phyloP scores from a whole-genome alignment of 352 stramenopile genomes.

The Plasmopara viticola region DNA sequence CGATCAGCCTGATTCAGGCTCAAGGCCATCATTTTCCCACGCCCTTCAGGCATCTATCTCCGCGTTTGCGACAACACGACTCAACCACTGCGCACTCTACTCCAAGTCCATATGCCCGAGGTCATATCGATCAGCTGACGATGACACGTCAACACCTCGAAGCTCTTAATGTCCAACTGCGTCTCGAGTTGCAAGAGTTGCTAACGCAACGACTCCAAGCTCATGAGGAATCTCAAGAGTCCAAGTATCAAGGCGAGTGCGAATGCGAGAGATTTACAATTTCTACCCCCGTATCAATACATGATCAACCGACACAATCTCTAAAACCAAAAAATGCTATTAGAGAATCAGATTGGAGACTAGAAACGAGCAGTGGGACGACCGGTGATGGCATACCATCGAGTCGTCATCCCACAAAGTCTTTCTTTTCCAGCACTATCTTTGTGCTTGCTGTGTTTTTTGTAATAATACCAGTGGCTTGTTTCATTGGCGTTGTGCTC shows the following conservation, averaged over 20 bases:
- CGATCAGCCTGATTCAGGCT: constrained; percentile 6
- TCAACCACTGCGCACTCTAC: not conserved
- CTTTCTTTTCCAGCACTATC: constrained; percentile 18
- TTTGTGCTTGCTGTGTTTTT: constrained; percentile 22
- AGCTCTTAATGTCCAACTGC: constrained; percentile 9
- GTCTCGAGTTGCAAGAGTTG: constrained; percentile 14
- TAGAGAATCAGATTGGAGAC: constrained; percentile 12
- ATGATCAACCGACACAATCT: constrained; percentile 5
- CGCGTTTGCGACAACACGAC: not conserved
- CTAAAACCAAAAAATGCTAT: not conserved
- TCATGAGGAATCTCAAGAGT: constrained; percentile 6
- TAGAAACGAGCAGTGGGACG: constrained; percentile 8
- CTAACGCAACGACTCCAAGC: constrained; percentile 2
- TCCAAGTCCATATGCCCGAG: not conserved
- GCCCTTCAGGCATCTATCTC: constrained; percentile 5
- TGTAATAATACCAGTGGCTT: constrained; percentile 17
- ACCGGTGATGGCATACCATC: not conserved
- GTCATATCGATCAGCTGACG: constrained; percentile 8
- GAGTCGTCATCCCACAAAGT: constrained; percentile 1
- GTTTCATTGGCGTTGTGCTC: constrained; percentile 21
- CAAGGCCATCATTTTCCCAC: constrained; percentile 9
- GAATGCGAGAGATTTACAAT: constrained; percentile 11
- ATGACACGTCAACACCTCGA: no score
- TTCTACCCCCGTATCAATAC: not conserved
- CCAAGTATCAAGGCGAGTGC: constrained; percentile 10